Conservation (phyloP, 2,329 filamentous ascomycete genomes). For the Didymellaceae sp. region DNA sequence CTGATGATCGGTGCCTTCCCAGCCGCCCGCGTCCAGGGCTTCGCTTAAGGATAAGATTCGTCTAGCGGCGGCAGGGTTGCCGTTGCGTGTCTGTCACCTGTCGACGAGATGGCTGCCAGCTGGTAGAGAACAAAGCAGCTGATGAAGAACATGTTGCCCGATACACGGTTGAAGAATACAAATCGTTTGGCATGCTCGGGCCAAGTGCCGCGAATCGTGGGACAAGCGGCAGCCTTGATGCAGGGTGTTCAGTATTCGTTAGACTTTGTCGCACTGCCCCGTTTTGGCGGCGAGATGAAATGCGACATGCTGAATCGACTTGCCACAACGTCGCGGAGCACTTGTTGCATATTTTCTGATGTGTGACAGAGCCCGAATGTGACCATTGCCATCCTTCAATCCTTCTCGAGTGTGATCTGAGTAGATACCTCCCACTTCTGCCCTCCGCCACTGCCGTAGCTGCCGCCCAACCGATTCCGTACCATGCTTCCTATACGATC, state of each 20-base stretch:
- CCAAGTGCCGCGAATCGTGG: constrained; percentile 8
- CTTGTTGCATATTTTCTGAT: constrained; percentile 24
- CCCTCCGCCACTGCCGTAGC: constrained; percentile 79
- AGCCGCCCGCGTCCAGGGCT: constrained; percentile 32
- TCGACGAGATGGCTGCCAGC: constrained; percentile 34
- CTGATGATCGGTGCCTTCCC: constrained; percentile 34
- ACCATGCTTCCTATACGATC: constrained; percentile 79
- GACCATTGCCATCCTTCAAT: constrained; percentile 34
- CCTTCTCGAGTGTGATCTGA: constrained; percentile 69
- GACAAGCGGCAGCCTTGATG: constrained; percentile 21
- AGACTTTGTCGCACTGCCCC: constrained; percentile 15
- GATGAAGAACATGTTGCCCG: constrained; percentile 20
- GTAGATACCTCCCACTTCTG: constrained; percentile 93
- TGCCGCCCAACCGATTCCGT: constrained; percentile 84
- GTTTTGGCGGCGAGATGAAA: constrained; percentile 31
- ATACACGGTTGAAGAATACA: constrained; percentile 7
- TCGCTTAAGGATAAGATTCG: constrained; percentile 28
- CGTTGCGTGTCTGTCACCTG: constrained; percentile 32
- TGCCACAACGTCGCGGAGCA: constrained; percentile 27
- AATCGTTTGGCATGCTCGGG: constrained; percentile 7
- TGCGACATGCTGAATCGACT: constrained; percentile 26
- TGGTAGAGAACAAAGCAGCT: constrained; percentile 31
- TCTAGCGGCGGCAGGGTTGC: constrained; percentile 28
- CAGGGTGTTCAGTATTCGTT: constrained; percentile 9
- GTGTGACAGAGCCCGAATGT: constrained; percentile 24